Conservation (phyloP, 2,329 filamentous ascomycete genomes). For the Cladorrhinum sp. region DNA sequence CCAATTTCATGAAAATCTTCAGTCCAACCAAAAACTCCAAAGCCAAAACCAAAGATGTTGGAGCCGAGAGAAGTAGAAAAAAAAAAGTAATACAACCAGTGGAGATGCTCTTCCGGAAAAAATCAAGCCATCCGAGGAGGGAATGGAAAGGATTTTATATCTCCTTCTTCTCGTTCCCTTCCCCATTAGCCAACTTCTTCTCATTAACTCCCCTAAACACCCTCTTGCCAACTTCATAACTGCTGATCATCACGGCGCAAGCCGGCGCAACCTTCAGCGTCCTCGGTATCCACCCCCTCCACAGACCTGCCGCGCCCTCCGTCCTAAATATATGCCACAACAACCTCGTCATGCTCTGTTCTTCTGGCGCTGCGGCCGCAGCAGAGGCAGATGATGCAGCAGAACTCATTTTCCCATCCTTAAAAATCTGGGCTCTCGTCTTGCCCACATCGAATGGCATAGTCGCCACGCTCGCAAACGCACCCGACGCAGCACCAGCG, state of each 20-base stretch:
- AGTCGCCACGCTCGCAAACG: constrained; percentile 81
- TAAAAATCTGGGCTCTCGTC: constrained; percentile 83
- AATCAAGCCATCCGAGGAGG: not conserved
- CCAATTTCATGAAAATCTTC: not conserved
- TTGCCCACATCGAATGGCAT: constrained; percentile 98
- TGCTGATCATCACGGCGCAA: constrained; percentile 99
- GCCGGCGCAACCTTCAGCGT: constrained; percentile 93
- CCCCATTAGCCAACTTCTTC: constrained; percentile 33
- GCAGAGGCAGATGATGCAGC: too few relatives aligned
- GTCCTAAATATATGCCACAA: constrained; percentile 88
- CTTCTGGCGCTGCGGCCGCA: constrained; percentile 59
- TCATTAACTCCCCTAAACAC: constrained; percentile 75
- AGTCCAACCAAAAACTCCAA: not conserved
- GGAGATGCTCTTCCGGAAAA: not conserved
- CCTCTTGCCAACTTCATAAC: constrained; percentile 93
- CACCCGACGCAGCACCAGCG: constrained; percentile 79
- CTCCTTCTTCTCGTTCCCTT: constrained; percentile 12
- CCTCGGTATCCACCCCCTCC: constrained; percentile 86
- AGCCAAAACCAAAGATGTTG: not conserved
- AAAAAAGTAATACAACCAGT: not conserved
- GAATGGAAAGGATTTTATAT: not conserved
- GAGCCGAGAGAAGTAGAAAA: not conserved
- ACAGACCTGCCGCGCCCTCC: constrained; percentile 78
- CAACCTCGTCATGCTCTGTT: constrained; percentile 74
- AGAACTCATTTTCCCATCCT: constrained; percentile 43